These are phyloP conservation scores for Hemileia vastatrix DNA, from an alignment of 1,284 basidiomycete species.

Conservation along the genomic window DNA sequence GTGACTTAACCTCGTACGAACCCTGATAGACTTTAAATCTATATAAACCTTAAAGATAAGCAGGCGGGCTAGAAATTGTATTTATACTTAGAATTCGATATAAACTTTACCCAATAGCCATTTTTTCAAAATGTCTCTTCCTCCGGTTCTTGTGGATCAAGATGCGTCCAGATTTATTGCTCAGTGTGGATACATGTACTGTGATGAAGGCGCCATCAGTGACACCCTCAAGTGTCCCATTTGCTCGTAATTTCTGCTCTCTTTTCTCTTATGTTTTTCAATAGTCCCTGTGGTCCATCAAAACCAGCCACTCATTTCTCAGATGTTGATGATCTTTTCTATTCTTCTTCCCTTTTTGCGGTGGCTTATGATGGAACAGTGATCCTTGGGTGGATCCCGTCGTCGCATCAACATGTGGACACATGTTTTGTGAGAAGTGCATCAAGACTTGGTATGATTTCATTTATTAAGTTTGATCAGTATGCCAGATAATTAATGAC, in stretches of 20 bases:
- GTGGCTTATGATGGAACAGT: no score
- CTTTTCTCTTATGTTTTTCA: neutral
- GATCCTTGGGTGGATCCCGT: constrained; percentile 20
- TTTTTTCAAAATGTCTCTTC: no score
- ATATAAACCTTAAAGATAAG: no score
- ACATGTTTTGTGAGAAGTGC: constrained; percentile 17
- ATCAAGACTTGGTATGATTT: constrained; percentile 17
- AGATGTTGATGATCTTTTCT: neutral
- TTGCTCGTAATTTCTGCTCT: constrained; percentile 17
- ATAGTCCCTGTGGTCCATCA: no score
- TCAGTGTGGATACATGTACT: constrained; percentile 18
- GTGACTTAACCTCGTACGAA: no score
- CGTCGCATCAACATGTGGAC: constrained; percentile 11
- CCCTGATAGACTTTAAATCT: no score
- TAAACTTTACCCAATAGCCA: no score
- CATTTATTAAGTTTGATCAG: no score
- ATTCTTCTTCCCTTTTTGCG: neutral
- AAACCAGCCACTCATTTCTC: neutral
- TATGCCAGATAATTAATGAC: no score
- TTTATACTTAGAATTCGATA: no score
- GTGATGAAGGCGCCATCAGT: constrained; percentile 11
- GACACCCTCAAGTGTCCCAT: constrained; percentile 12
- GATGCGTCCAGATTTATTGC: constrained; percentile 16
- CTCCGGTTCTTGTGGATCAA: constrained; percentile 1
- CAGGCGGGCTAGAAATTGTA: no score